These are phyloP conservation scores for Gymnopilus junonius DNA, from an alignment of 768 basidiomycete species.

Conservation along the genomic window DNA sequence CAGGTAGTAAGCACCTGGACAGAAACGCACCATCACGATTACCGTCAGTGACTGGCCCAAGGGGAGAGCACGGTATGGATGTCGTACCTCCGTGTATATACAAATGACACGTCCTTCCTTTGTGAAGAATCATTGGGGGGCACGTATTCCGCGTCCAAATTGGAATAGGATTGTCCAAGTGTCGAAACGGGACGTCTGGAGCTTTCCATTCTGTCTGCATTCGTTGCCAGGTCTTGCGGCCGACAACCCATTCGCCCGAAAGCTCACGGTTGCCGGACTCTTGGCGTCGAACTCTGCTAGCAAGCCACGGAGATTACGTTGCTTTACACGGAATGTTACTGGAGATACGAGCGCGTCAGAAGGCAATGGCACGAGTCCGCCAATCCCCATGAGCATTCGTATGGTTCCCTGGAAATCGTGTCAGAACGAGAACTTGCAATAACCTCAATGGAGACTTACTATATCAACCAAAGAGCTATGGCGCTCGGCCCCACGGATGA, in stretches of 20 bases:
- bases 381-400: conserved; percentile 74
- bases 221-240: conserved; percentile 85
- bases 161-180: conserved; percentile 12
- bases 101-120: conserved; percentile 82
- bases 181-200: conserved; percentile 27
- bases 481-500: conserved; percentile 83
- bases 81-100: conserved; percentile 89
- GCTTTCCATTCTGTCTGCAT: conserved; percentile 83
- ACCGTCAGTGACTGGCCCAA: neutral
- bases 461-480: conserved; percentile 88
- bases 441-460: conserved; percentile 42
- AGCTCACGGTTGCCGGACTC: conserved; percentile 85
- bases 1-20: conserved; percentile 86
- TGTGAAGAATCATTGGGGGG: conserved; percentile 28
- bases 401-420: conserved; percentile 43
- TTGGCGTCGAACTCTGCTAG: conserved; percentile 72
- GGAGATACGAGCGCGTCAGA: conserved; percentile 95
- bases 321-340: conserved; percentile 84
- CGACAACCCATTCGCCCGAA: conserved; percentile 97
- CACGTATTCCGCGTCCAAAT: conserved; percentile 4
- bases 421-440: conserved; percentile 1
- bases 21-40: neutral
- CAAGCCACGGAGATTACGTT: conserved; percentile 77
- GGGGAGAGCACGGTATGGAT: neutral
- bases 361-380: conserved; percentile 83